Percentiles rank a stretch among this genome's conserved stretches.
Conservation (phyloP, 371 early-diverging fungal species). For the Mortierella sp. region DNA sequence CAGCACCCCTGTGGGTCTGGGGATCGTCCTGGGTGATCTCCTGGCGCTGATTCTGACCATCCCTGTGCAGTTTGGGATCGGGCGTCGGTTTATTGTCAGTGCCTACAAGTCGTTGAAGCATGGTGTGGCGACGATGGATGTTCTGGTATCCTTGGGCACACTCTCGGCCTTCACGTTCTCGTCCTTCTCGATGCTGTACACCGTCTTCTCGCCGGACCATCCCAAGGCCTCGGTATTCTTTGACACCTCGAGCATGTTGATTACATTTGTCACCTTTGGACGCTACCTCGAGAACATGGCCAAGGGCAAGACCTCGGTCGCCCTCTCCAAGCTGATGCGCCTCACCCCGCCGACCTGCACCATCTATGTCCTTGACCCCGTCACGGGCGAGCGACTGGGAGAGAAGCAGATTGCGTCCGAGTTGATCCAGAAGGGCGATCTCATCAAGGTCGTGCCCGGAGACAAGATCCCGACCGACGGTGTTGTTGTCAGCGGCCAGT, state of each 20-base stretch:
- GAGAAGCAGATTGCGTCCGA: constrained; percentile 89
- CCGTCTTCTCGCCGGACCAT: constrained; percentile 55
- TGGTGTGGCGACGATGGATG: constrained; percentile 95
- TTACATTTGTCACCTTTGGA: constrained; percentile 92
- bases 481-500: constrained; percentile 82
- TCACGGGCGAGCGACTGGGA: constrained; percentile 57
- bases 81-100: constrained; percentile 81
- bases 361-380: constrained; percentile 65
- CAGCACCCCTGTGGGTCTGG: constrained; percentile 60
- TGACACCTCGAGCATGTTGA: constrained; percentile 92
- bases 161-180: constrained; percentile 87
- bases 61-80: constrained; percentile 94
- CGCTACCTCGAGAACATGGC: constrained; percentile 94
- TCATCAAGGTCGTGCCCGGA: constrained; percentile 90
- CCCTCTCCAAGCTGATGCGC: constrained; percentile 89
- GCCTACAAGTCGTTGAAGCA: constrained; percentile 86
- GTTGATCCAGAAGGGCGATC: constrained; percentile 86
- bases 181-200: constrained; percentile 71
- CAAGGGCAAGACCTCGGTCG: constrained; percentile 92
- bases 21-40: constrained; percentile 74
- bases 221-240: constrained; percentile 86
- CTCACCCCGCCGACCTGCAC: constrained; percentile 85
- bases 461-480: constrained; percentile 97
- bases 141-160: constrained; percentile 92
- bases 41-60: constrained; percentile 72